These are phyloP conservation scores for Ophiocordyceps camponoti-saundersi DNA, from an alignment of 2,329 filamentous ascomycete genomes.

Conservation along the genomic window DNA sequence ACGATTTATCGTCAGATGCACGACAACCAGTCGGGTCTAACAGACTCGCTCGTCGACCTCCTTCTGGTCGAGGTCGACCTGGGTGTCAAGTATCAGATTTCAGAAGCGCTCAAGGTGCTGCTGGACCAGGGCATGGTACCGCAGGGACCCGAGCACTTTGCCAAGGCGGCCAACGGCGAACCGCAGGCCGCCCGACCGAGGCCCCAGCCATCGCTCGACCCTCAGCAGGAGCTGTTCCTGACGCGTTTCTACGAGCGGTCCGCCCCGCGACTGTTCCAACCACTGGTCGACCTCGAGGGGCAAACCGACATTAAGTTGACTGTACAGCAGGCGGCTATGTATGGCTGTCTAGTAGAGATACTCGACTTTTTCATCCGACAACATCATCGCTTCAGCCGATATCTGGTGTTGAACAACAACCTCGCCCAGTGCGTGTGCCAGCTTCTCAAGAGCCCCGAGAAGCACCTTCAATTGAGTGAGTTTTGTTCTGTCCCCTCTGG, in stretches of 20 bases:
- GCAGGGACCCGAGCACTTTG: slow-evolving; percentile 34
- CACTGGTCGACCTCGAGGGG: slow-evolving; percentile 63
- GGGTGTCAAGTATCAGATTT: slow-evolving; percentile 88
- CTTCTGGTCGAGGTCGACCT: slow-evolving; percentile 82
- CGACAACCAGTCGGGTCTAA: slow-evolving; percentile 71
- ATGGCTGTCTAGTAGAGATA: slow-evolving; percentile 80
- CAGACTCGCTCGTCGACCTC: slow-evolving; percentile 83
- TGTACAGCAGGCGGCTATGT: slow-evolving; percentile 77
- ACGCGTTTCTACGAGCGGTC: slow-evolving; percentile 81
- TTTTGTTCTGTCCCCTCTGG: slow-evolving; percentile 5
- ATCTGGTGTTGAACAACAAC: slow-evolving; percentile 68
- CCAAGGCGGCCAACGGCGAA: slow-evolving; percentile 46
- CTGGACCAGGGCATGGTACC: slow-evolving; percentile 49
- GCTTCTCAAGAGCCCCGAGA: slow-evolving; percentile 68
- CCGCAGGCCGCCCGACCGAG: slow-evolving; percentile 41
- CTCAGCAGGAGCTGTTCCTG: slow-evolving; percentile 73
- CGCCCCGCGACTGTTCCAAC: slow-evolving; percentile 70
- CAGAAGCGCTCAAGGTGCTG: slow-evolving; percentile 86
- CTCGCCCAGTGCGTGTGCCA: slow-evolving; percentile 66
- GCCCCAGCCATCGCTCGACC: slow-evolving; percentile 34
- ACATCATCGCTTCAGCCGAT: slow-evolving; percentile 72
- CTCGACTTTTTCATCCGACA: slow-evolving; percentile 87
- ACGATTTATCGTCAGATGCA: slow-evolving; percentile 86
- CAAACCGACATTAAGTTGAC: slow-evolving; percentile 53
- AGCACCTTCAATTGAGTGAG: slow-evolving; percentile 80